phyloP scores from a whole-genome alignment of 495 filamentous ascomycete species.

The Daldinia grandis region DNA sequence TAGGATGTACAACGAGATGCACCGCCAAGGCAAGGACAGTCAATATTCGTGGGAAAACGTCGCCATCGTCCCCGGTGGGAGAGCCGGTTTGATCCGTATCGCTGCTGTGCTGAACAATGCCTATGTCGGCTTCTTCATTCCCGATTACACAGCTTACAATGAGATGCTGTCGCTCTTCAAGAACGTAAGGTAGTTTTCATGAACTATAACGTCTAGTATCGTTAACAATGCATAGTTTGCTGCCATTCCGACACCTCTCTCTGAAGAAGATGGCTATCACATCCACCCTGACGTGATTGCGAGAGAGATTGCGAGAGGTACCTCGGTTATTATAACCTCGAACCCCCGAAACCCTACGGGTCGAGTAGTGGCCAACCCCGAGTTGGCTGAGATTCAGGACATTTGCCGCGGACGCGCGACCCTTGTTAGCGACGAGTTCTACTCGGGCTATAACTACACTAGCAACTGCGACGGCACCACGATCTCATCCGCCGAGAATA shows the following conservation, averaged over 20 bases:
- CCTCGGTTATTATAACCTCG: constrained; percentile 90
- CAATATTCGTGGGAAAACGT: constrained; percentile 99
- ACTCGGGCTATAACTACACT: constrained; percentile 94
- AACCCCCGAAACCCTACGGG: constrained; percentile 98
- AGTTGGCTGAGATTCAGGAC: constrained; percentile 87
- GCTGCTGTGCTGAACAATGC: constrained; percentile 92
- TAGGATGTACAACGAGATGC: constrained; percentile 89
- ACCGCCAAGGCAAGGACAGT: constrained; percentile 85
- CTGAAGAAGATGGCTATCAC: constrained; percentile 84
- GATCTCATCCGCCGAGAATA: constrained; percentile 85
- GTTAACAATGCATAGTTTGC: constrained; percentile 69
- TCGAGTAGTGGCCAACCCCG: constrained; percentile 78
- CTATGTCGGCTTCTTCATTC: constrained; percentile 89
- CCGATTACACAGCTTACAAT: constrained; percentile 83
- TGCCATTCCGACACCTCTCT: constrained; percentile 85
- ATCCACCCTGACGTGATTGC: constrained; percentile 93
- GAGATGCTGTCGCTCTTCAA: constrained; percentile 95
- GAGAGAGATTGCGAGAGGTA: constrained; percentile 87
- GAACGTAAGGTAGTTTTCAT: constrained; percentile 63
- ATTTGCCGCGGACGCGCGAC: constrained; percentile 90
- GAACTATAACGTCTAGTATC: not conserved
- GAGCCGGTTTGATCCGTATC: constrained; percentile 92
- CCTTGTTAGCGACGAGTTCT: constrained; percentile 96
- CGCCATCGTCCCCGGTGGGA: constrained; percentile 94
- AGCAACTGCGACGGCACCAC: constrained; percentile 87